Conservation (phyloP, 306 rosid genomes). For the Trifolium pratense region DNA sequence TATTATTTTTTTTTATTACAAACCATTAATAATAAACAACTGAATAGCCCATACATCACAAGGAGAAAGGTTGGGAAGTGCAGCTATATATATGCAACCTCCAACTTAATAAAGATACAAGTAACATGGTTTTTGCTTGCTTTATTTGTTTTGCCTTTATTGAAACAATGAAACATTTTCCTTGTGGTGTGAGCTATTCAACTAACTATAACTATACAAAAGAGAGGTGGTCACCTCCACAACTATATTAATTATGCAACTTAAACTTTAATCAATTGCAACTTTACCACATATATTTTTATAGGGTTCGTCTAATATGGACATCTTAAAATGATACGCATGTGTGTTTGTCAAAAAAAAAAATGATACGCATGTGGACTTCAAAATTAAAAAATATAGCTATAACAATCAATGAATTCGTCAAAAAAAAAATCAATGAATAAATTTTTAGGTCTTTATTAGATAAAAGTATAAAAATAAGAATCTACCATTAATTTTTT, state of each 20-base stretch:
- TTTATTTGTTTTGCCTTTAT: constrained; percentile 23
- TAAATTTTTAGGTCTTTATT: too few species aligned
- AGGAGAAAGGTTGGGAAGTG: constrained; percentile 39
- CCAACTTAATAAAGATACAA: constrained; percentile 37
- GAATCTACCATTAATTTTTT: too few species aligned
- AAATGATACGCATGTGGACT: too few species aligned
- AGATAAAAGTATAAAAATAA: too few species aligned
- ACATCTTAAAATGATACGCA: too few species aligned
- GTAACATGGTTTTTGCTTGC: constrained; percentile 26
- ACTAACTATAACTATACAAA: constrained; percentile 46
- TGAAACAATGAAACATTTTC: constrained; percentile 32
- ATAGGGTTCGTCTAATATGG: too few species aligned
- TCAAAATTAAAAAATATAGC: too few species aligned
- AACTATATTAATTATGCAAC: constrained; percentile 35
- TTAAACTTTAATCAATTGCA: constrained; percentile 40
- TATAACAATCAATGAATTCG: too few species aligned
- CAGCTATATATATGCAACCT: constrained; percentile 40
- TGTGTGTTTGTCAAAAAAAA: too few species aligned
- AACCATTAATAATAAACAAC: constrained; percentile 36
- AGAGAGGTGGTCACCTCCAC: constrained; percentile 46
- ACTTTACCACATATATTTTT: neutral
- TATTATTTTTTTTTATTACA: constrained; percentile 10
- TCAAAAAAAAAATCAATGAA: too few species aligned
- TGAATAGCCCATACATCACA: constrained; percentile 44
- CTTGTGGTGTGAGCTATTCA: constrained; percentile 41